phyloP scores from a whole-genome alignment of 1,139 yeast genomes.

The Geotrichum siamense region DNA sequence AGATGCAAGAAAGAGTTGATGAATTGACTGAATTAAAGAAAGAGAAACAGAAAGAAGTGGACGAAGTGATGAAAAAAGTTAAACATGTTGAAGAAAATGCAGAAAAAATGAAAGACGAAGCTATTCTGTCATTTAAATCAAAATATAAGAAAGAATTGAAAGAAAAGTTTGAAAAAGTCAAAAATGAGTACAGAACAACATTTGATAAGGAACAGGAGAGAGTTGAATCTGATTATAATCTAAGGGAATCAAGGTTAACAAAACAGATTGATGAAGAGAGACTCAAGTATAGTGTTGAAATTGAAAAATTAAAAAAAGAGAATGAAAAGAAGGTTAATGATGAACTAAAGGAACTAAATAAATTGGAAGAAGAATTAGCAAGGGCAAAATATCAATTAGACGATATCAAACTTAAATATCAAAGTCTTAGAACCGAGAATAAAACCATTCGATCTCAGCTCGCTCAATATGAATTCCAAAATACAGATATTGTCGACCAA shows the following conservation, averaged over 20 bases:
- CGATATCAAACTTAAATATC: conserved; percentile 20
- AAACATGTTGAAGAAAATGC: conserved; percentile 22
- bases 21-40: conserved; percentile 33
- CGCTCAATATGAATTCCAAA: conserved; percentile 4
- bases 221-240: conserved; percentile 3
- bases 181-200: conserved; percentile 23
- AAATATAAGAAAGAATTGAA: conserved; percentile 23
- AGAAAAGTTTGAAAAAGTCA: conserved; percentile 19
- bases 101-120: conserved; percentile 38
- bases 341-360: conserved; percentile 19
- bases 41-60: background rate
- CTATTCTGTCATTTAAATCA: conserved; percentile 30
- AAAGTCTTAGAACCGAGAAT: conserved; percentile 2
- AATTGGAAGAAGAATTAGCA: conserved; percentile 20
- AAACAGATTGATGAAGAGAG: conserved; percentile 4
- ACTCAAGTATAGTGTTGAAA: conserved; percentile 3
- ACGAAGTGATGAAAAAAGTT: background rate
- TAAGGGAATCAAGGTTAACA: conserved; percentile 12
- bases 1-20: conserved; percentile 17
- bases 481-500: background rate
- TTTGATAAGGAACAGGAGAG: conserved; percentile 6
- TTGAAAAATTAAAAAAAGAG: conserved; percentile 21
- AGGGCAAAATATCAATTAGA: conserved; percentile 13
- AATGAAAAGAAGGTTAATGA: conserved; percentile 24
- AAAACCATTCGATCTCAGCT: conserved; percentile 2